Base-by-base conservation (phyloP, 371 early-diverging fungal genomes). In the Smittium mucronatum region DNA sequence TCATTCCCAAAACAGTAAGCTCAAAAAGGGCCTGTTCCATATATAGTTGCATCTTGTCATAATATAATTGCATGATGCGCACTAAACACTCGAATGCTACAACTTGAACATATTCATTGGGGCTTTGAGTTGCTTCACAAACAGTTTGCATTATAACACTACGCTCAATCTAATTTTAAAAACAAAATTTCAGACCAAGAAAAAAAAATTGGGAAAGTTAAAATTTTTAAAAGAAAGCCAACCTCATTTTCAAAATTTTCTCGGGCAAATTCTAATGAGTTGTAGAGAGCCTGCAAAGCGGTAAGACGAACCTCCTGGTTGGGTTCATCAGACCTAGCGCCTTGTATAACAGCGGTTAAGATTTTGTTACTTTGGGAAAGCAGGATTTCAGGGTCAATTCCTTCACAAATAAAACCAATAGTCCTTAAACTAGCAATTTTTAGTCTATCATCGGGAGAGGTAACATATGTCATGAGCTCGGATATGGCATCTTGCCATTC, bases 101-200 rank as follows among this genome's bases (percentile, higher is more conserved):
- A 25, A 89, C 87, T 73, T 93, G 88, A 57, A 96, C 88, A 36
- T 82, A 83, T 30, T 75, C 82, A 58, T 87, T 85, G 31, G 79
- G 74, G 75, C 87, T 85, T 81, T 93, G 93, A 29, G 95, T 93
- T 33, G 93, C 93, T 75, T 93, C 95, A 77, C 97, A 98, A 17
- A 98, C 92, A n/a, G 93, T 88, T 75, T 93, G 90, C 98, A 98
- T 98, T 69, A 98, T 93, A n/a, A n/a, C n/a, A n/a, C n/a, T n/a
- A n/a, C n/a, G n/a, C n/a, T n/a, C n/a, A n/a, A n/a, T n/a, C n/a
- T n/a, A n/a, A n/a, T n/a, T n/a, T n/a, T n/a, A n/a, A n/a, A n/a
- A n/a, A n/a, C n/a, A n/a, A n/a, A n/a, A n/a, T n/a, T n/a, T n/a
- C n/a, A n/a, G n/a, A n/a, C n/a, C n/a, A n/a, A n/a, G n/a, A n/a